Evolutionary conservation across 345 rosid genomes (phyloP).

Genomic region (Brassica carinata): DNA sequence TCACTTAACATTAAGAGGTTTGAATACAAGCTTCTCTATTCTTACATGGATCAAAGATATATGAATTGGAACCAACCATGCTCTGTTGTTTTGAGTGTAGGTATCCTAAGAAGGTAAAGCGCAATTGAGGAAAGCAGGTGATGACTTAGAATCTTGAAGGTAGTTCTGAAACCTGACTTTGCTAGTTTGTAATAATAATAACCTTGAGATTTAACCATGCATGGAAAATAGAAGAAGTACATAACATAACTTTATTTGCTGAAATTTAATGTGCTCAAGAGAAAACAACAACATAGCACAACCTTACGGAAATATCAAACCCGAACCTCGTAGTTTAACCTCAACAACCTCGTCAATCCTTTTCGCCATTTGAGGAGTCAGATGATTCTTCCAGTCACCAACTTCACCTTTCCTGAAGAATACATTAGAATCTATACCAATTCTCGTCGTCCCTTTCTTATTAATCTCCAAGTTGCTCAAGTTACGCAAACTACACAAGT

Average conservation of each 20-base stretch:
- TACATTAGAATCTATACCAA: background rate
- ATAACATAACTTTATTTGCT: background rate
- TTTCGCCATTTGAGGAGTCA: constrained; percentile 1
- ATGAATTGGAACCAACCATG: background rate
- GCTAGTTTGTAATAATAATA: background rate
- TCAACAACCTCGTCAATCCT: background rate
- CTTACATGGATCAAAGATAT: background rate
- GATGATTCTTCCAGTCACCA: background rate
- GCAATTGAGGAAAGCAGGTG: background rate
- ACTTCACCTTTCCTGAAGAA: constrained; percentile 1
- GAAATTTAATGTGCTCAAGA: background rate
- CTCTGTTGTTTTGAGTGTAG: background rate
- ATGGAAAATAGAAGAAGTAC: background rate
- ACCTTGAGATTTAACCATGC: background rate
- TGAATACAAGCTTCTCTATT: background rate
- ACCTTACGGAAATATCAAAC: background rate
- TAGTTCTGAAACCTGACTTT: background rate
- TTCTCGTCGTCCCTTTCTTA: background rate
- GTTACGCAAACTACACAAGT: background rate
- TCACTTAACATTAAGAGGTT: background rate
- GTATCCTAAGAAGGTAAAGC: too few relatives aligned
- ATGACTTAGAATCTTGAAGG: background rate
- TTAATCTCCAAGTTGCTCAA: background rate
- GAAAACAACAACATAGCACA: background rate
- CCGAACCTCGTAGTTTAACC: background rate